phyloP scores from a whole-genome alignment of 169 alveolate species.

The Cyclospora cayetanensis region DNA sequence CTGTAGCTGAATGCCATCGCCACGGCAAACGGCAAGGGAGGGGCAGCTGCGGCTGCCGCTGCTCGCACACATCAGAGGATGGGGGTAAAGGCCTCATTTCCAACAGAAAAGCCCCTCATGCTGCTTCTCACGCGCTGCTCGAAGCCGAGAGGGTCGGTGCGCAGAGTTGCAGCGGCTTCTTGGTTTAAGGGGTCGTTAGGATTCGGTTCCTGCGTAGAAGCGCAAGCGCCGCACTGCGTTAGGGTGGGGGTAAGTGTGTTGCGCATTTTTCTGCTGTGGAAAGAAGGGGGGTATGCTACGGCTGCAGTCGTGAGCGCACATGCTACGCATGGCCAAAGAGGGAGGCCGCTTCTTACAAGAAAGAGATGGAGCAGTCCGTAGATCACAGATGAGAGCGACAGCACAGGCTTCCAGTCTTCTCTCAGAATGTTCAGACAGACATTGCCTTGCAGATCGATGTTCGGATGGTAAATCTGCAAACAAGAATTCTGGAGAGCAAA shows the following conservation, averaged over 20 bases:
- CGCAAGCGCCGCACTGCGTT: neutral
- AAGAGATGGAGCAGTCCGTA: conserved; percentile 85
- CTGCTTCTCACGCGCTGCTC: conserved; percentile 21
- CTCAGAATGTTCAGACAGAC: conserved; percentile 93
- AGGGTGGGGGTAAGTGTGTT: too few relatives aligned
- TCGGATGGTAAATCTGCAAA: conserved; percentile 89
- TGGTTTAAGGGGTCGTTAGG: conserved; percentile 72
- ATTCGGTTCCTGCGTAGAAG: conserved; percentile 67
- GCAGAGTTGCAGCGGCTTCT: conserved; percentile 62
- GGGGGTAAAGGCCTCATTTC: too few relatives aligned
- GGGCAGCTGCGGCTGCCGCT: too few relatives aligned
- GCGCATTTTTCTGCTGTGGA: too few relatives aligned
- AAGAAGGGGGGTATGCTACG: neutral
- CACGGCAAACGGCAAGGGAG: too few relatives aligned
- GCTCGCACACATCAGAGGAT: too few relatives aligned
- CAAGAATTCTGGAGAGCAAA: neutral
- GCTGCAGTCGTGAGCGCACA: too few relatives aligned
- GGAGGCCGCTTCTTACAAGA: neutral
- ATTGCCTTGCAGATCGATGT: conserved; percentile 92
- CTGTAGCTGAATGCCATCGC: too few relatives aligned
- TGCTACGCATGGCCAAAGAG: neutral
- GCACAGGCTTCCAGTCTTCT: conserved; percentile 95
- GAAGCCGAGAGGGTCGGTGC: conserved; percentile 46
- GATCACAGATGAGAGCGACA: conserved; percentile 87
- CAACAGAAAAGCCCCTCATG: too few relatives aligned